A percentile compares a stretch with the other conserved stretches of the same genome.
Conservation (phyloP, 345 rosid species). For the Citrus sp. region DNA sequence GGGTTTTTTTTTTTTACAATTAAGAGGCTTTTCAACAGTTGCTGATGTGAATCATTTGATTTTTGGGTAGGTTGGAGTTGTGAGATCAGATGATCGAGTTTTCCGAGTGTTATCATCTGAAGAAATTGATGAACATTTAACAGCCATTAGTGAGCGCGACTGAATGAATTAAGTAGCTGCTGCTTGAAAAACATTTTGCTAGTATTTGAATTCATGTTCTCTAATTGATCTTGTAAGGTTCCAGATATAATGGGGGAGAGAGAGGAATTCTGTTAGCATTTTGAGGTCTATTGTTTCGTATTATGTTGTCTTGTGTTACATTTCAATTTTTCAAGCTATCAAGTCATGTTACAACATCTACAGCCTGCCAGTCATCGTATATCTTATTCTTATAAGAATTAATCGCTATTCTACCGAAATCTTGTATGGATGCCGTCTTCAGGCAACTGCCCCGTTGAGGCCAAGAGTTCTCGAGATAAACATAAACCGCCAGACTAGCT, state of each 20-base stretch:
- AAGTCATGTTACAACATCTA: neutral
- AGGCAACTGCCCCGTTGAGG: no score
- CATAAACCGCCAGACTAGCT: no score
- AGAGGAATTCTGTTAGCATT: neutral
- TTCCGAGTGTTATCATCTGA: conserved; percentile 59
- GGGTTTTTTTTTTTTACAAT: neutral
- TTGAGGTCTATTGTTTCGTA: neutral
- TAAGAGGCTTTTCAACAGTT: neutral
- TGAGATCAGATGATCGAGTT: conserved; percentile 51
- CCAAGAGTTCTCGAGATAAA: no score
- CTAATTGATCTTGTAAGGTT: neutral
- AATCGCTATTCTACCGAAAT: no score
- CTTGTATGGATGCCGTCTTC: no score
- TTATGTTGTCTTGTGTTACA: neutral
- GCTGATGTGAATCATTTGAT: conserved; percentile 5
- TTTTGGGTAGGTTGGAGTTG: conserved; percentile 70
- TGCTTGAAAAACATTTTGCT: neutral
- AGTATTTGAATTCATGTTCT: neutral
- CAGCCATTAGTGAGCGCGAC: conserved; percentile 83
- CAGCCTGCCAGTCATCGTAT: no score
- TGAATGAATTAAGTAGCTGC: conserved; percentile 16
- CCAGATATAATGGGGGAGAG: neutral
- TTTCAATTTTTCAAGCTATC: neutral
- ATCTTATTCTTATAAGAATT: no score
- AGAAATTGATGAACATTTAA: conserved; percentile 79